These are phyloP conservation scores for Lichtheimia corymbifera DNA, from an alignment of 371 early-diverging fungal species.

Conservation along the genomic window DNA sequence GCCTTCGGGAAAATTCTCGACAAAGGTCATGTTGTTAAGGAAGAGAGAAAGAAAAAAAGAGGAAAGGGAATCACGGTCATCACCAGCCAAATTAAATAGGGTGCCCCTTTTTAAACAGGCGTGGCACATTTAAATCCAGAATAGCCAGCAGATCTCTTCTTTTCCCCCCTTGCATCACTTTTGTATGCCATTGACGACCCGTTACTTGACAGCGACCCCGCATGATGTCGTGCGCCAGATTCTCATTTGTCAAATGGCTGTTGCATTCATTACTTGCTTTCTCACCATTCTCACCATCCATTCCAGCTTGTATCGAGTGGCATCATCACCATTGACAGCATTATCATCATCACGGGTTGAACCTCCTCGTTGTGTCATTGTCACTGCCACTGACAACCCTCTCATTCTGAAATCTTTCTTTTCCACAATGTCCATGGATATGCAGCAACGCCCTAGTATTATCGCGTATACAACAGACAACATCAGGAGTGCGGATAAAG, in stretches of 20 bases:
- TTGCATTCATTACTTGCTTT: conserved; percentile 5
- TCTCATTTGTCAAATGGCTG: neutral
- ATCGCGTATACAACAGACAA: too few species aligned
- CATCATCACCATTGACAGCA: neutral
- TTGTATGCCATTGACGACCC: neutral
- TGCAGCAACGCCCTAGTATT: too few species aligned
- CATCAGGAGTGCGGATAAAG: neutral
- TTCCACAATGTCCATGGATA: too few species aligned
- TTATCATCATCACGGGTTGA: neutral
- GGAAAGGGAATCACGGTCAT: neutral
- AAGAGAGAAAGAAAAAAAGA: neutral
- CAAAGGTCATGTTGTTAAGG: conserved; percentile 1
- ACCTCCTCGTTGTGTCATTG: neutral
- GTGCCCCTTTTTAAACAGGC: too few species aligned
- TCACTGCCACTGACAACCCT: neutral
- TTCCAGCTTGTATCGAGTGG: conserved; percentile 1
- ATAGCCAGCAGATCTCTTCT: conserved; percentile 5
- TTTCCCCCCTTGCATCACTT: neutral
- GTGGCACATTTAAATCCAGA: neutral
- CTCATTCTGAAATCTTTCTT: too few species aligned
- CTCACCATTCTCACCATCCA: neutral
- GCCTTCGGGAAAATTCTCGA: conserved; percentile 31
- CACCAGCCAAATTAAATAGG: too few species aligned
- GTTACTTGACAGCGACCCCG: neutral
- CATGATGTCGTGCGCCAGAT: conserved; percentile 3